phyloP scores from a whole-genome alignment of 768 basidiomycete genomes.

The Termitomyces titanicus region DNA sequence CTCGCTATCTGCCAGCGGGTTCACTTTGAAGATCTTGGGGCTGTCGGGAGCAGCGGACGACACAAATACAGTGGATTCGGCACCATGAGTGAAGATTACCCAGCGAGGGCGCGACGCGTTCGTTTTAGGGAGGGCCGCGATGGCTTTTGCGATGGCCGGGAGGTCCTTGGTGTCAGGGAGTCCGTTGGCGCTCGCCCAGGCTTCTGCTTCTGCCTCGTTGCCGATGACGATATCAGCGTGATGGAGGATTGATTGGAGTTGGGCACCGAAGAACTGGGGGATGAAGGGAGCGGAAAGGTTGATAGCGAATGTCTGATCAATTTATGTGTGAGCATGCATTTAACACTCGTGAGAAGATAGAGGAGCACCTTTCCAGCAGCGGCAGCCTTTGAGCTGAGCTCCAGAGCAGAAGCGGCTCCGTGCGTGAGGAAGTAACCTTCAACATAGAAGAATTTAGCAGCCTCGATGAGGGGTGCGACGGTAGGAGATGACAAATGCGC shows the following conservation, averaged over 20 bases:
- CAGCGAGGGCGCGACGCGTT: constrained; percentile 74
- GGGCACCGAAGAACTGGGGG: constrained; percentile 83
- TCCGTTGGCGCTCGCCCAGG: constrained; percentile 76
- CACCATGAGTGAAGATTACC: constrained; percentile 91
- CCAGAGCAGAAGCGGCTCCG: constrained; percentile 66
- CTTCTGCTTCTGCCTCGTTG: constrained; percentile 93
- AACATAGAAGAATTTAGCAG: constrained; percentile 87
- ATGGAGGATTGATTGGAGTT: constrained; percentile 78
- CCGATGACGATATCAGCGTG: constrained; percentile 90
- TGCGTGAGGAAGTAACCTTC: constrained; percentile 98
- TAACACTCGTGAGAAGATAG: background rate
- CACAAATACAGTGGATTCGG: constrained; percentile 75
- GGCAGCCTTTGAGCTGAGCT: constrained; percentile 76
- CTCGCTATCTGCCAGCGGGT: constrained; percentile 49
- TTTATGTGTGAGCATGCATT: constrained; percentile 1
- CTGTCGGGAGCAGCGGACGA: constrained; percentile 50
- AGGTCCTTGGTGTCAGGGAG: constrained; percentile 65
- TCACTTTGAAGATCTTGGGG: constrained; percentile 57
- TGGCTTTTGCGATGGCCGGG: constrained; percentile 60
- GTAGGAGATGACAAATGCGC: constrained; percentile 73
- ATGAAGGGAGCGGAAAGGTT: constrained; percentile 99
- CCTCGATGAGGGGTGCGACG: constrained; percentile 73
- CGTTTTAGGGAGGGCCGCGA: constrained; percentile 74
- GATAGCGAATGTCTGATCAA: constrained; percentile 72
- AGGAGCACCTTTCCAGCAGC: constrained; percentile 63